Percentiles rank a stretch among this genome's conserved stretches.
Conservation (phyloP, 768 basidiomycete genomes). For the Xerocomellus dryophilus region DNA sequence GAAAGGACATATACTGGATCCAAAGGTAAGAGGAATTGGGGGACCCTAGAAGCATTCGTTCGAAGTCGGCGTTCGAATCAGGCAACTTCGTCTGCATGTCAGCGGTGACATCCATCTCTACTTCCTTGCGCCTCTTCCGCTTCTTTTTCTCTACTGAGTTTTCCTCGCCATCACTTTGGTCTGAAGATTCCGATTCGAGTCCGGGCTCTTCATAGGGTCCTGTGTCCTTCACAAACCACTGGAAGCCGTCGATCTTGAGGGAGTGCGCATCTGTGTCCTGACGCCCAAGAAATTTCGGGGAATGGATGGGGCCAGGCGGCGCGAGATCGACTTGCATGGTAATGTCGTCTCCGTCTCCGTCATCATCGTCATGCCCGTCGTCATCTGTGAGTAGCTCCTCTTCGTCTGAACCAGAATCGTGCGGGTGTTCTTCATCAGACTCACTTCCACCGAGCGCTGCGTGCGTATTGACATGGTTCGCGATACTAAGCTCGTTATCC, state of each 20-base stretch:
- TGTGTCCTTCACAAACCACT: conserved; percentile 55
- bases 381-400: conserved; percentile 16
- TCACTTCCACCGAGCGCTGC: conserved; percentile 22
- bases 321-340: conserved; percentile 20
- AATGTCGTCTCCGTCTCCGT: conserved; percentile 16
- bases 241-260: conserved; percentile 65
- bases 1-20: conserved; percentile 99
- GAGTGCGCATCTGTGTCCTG: conserved; percentile 24
- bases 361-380: conserved; percentile 15
- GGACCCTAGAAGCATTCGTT: conserved; percentile 86
- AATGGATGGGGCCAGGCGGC: neutral
- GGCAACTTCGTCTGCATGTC: conserved; percentile 84
- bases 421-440: conserved; percentile 3
- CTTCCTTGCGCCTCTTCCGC: conserved; percentile 65
- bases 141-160: conserved; percentile 48
- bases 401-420: conserved; percentile 16
- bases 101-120: conserved; percentile 78
- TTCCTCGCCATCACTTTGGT: conserved; percentile 36
- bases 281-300: neutral
- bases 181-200: conserved; percentile 40
- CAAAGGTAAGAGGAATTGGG: conserved; percentile 97
- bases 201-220: conserved; percentile 37
- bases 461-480: conserved; percentile 27
- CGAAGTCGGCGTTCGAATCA: conserved; percentile 92
- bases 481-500: conserved; percentile 31